phyloP scores from a whole-genome alignment of 495 filamentous ascomycete species.

The Neurospora sp. region DNA sequence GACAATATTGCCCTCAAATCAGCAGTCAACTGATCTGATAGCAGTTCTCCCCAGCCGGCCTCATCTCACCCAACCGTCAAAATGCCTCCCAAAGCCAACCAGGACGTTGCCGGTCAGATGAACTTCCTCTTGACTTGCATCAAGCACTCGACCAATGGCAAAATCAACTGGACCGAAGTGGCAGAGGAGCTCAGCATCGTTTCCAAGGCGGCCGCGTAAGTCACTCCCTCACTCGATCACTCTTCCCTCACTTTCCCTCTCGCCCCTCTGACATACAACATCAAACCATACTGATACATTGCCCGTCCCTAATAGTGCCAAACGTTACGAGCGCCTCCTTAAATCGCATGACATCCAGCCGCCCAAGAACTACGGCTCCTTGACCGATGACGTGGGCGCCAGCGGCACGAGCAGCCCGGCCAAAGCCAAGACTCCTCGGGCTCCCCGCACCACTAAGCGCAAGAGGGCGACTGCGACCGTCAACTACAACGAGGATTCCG shows the following conservation, averaged over 20 bases:
- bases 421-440: background rate
- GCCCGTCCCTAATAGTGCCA: conserved; percentile 12
- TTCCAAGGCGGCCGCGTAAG: conserved; percentile 58
- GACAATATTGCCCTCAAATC: background rate
- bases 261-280: background rate
- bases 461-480: background rate
- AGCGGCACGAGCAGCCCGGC: background rate
- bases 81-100: conserved; percentile 39
- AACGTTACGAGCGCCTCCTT: conserved; percentile 55
- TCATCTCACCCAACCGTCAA: conserved; percentile 10
- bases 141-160: conserved; percentile 44
- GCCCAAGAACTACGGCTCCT: background rate
- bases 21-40: background rate
- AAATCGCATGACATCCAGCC: conserved; percentile 42
- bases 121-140: conserved; percentile 57
- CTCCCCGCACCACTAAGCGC: background rate
- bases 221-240: conserved; percentile 10
- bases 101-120: conserved; percentile 38
- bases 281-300: background rate
- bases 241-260: background rate
- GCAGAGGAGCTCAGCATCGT: conserved; percentile 54
- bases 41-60: background rate
- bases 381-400: background rate
- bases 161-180: conserved; percentile 51
- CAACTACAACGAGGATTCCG: background rate